These are phyloP conservation scores for Pleurotus citrinopileatus DNA, from an alignment of 768 basidiomycete genomes.

Conservation along the genomic window DNA sequence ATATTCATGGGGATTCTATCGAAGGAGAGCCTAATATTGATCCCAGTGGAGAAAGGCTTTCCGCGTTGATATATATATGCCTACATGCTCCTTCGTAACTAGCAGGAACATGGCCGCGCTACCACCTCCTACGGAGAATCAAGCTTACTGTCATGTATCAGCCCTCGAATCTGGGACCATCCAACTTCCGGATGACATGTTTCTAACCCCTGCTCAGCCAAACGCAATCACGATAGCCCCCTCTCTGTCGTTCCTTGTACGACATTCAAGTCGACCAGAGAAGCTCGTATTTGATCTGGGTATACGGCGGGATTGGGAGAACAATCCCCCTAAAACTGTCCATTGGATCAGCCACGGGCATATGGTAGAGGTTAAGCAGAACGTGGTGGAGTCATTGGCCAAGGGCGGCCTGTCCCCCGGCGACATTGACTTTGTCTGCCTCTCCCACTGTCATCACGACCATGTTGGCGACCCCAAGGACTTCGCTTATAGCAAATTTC, in stretches of 20 bases:
- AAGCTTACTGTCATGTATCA: slow-evolving; percentile 53
- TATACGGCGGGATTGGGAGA: slow-evolving; percentile 43
- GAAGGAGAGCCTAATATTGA: too few relatives aligned
- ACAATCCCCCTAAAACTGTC: slow-evolving; percentile 32
- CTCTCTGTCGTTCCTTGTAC: slow-evolving; percentile 50
- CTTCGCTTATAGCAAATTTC: slow-evolving; percentile 44
- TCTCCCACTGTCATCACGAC: slow-evolving; percentile 58
- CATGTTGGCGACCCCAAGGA: slow-evolving; percentile 44
- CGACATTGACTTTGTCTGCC: slow-evolving; percentile 40
- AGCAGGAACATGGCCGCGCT: slow-evolving; percentile 20
- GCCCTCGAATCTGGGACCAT: slow-evolving; percentile 52
- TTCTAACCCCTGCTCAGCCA: slow-evolving; percentile 32
- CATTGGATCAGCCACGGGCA: slow-evolving; percentile 24
- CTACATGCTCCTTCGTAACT: background rate
- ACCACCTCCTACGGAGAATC: slow-evolving; percentile 36
- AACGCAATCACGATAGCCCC: slow-evolving; percentile 32
- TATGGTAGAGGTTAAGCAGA: slow-evolving; percentile 28
- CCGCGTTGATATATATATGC: background rate
- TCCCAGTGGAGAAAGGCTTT: background rate
- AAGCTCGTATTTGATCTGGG: slow-evolving; percentile 57
- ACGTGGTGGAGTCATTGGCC: slow-evolving; percentile 43
- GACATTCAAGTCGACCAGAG: slow-evolving; percentile 37
- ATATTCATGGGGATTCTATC: too few relatives aligned
- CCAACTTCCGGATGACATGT: slow-evolving; percentile 30
- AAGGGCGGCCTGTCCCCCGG: slow-evolving; percentile 45